Conservation (phyloP, 139 green algal species). For the Penium margaritaceum region DNA sequence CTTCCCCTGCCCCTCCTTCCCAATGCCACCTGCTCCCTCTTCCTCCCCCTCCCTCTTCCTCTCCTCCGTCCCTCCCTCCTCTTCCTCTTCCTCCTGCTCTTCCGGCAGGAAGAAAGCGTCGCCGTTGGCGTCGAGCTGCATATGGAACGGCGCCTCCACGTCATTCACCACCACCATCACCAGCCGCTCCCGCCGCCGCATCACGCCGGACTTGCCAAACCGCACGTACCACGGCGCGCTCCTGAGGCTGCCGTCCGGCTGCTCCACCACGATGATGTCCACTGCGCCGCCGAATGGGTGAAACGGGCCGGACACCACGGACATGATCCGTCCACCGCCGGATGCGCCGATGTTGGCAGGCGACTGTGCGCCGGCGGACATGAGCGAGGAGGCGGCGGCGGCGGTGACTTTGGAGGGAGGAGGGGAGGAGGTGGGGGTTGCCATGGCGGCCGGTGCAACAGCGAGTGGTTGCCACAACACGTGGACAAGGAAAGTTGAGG, state of each 20-base stretch:
- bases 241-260: conserved; percentile 71
- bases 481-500: too few relatives aligned
- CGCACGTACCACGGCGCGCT: conserved; percentile 85
- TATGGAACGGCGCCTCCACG: conserved; percentile 33
- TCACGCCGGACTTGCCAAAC: conserved; percentile 86
- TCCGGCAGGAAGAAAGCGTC: conserved; percentile 31
- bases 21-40: neutral
- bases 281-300: conserved; percentile 69
- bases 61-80: neutral
- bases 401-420: too few relatives aligned
- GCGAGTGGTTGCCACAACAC: too few relatives aligned
- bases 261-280: conserved; percentile 79
- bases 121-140: conserved; percentile 38
- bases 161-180: conserved; percentile 70
- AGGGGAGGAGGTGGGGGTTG: too few relatives aligned
- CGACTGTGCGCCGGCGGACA: too few relatives aligned
- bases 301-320: conserved; percentile 25
- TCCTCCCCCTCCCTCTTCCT: conserved; percentile 1
- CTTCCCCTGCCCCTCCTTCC: neutral
- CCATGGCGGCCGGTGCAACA: too few relatives aligned
- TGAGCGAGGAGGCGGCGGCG: too few relatives aligned
- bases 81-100: conserved; percentile 7
- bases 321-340: too few relatives aligned
- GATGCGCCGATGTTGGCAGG: too few relatives aligned
- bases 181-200: conserved; percentile 58